Evolutionary conservation across 108 stramenopile genomes (phyloP).

Genomic region (Fragilaria crotonensis): DNA sequence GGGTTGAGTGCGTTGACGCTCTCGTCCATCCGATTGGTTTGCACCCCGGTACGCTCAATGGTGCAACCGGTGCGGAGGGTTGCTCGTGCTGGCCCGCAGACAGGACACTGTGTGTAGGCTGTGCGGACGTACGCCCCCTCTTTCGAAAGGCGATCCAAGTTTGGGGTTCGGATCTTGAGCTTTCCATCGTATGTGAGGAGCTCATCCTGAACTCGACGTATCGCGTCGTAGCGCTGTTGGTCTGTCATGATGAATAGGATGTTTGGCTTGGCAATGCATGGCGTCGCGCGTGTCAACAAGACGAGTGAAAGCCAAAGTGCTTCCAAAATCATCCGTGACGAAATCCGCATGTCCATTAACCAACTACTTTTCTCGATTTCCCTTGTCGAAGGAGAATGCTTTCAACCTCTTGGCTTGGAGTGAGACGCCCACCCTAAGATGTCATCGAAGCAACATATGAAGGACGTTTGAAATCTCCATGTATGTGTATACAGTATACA

Average conservation of each 20-base stretch:
- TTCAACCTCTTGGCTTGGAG: too few species aligned
- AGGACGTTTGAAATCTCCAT: too few species aligned
- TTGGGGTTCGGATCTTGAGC: slow-evolving; percentile 19
- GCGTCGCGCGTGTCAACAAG: too few species aligned
- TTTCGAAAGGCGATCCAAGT: slow-evolving; percentile 8
- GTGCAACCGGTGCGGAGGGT: slow-evolving; percentile 20
- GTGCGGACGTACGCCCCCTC: slow-evolving; percentile 19
- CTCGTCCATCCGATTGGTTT: slow-evolving; percentile 14
- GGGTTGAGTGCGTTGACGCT: not conserved
- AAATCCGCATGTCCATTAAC: too few species aligned
- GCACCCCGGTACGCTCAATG: slow-evolving; percentile 22
- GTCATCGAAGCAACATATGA: too few species aligned
- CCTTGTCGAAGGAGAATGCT: too few species aligned
- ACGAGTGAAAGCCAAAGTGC: too few species aligned
- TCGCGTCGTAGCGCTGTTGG: slow-evolving; percentile 18
- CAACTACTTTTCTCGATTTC: too few species aligned
- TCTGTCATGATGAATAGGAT: slow-evolving; percentile 19
- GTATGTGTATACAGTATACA: too few species aligned
- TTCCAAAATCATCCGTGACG: too few species aligned
- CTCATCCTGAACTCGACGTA: slow-evolving; percentile 12
- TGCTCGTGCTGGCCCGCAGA: slow-evolving; percentile 16
- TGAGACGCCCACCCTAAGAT: too few species aligned
- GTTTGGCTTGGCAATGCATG: too few species aligned
- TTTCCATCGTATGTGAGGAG: not conserved
- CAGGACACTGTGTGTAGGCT: slow-evolving; percentile 17